Evolutionary conservation across 106 monocot species (phyloP).

Genomic region (Posidonia australis): DNA sequence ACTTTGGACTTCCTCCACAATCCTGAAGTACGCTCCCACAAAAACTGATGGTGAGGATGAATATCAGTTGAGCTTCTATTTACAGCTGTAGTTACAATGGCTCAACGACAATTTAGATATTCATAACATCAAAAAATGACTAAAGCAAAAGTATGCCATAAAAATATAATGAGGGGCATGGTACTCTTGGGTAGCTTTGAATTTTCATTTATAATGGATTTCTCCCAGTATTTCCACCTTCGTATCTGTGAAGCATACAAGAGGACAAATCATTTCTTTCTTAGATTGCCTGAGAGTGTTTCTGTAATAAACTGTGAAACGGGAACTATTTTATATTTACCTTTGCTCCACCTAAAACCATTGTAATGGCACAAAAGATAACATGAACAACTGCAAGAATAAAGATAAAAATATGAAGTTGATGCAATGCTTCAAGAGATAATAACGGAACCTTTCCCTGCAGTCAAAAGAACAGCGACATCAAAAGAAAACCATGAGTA

Average conservation of each 20-base stretch:
- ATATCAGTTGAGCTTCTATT: background rate
- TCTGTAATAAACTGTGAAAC: background rate
- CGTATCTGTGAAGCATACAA: constrained; percentile 35
- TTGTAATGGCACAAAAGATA: constrained; percentile 63
- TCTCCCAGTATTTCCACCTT: constrained; percentile 77
- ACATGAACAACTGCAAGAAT: constrained; percentile 77
- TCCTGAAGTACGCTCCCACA: constrained; percentile 24
- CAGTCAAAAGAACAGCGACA: constrained; percentile 3
- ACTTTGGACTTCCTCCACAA: constrained; percentile 45
- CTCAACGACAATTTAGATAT: background rate
- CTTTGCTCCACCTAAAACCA: constrained; percentile 76
- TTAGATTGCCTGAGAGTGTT: background rate
- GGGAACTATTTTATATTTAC: constrained; percentile 15
- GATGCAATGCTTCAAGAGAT: constrained; percentile 79
- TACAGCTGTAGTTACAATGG: constrained; percentile 10
- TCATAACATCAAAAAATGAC: background rate
- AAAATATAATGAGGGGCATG: background rate
- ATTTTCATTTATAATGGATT: constrained; percentile 28
- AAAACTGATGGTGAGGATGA: constrained; percentile 20
- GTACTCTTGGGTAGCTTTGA: constrained; percentile 17
- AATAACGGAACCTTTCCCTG: constrained; percentile 70
- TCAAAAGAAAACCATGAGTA: too few species aligned
- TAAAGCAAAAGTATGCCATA: too few species aligned
- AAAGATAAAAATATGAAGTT: constrained; percentile 92
- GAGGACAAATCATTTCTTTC: too few species aligned